Evolutionary conservation across 2,329 filamentous ascomycete species (phyloP), one percentile per base, ranked within the genome.

Genomic region (Aspergillus brasiliensis): DNA sequence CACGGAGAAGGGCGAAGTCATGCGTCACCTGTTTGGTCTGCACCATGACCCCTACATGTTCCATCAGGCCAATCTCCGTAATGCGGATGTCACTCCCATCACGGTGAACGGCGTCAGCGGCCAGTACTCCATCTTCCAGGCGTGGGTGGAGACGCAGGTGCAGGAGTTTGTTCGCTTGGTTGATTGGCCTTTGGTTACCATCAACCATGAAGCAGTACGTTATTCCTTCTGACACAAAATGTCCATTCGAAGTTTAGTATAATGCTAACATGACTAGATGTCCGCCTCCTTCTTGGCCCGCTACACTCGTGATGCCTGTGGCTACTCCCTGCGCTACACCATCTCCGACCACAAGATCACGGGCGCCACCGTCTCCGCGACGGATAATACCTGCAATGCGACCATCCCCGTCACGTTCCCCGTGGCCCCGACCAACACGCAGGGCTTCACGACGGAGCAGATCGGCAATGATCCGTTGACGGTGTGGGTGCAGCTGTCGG

Each of bases 31-130:
- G 21, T 78, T 88, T 38, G 81, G 80, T 11, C 77, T 88, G 5
- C 81, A 82, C 62, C 82, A 81, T 63, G 84, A 85, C 52, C 75
- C 79, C 27, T 86, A 82, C 77, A 87, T 87, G 84, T 86, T 88
- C 78, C 86, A 88, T 71, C 85, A 88, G 74, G 84, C 84, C 59
- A 88, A 88, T 68, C 67, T 85, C 61, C 81, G 84, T 57, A 80
- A 82, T 47, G 74, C 75, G 3, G 84, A 83, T 56, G 78, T 81
- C 54, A 71, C 73, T 2, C 68, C 72, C 3, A 80, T 81, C 51
- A 82, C 78, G 8, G 75, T 86, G 52, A 84, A 84, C 59, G 77
- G 79, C 15, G 73, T 80, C 13, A 71, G 73, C 1, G 78, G 73
- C 3, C 75, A 81, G 62, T 76, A 81, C 58, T 84, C 83, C 1